phyloP scores from a whole-genome alignment of 345 rosid genomes.

The Nasturtium officinale region DNA sequence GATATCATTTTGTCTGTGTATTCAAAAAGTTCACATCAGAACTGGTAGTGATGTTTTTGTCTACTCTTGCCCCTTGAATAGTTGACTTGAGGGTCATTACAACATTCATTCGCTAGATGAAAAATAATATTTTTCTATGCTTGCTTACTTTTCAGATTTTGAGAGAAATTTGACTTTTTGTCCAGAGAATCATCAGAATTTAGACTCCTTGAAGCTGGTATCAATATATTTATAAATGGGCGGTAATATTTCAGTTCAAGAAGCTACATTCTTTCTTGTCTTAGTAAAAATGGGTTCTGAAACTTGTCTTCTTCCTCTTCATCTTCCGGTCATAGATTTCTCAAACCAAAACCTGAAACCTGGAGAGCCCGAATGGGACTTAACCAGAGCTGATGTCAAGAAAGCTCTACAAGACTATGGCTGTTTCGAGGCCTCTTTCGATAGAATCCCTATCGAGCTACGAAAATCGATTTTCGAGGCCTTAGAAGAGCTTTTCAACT shows the following conservation, averaged over 20 bases:
- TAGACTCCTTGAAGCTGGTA: conserved; percentile 19
- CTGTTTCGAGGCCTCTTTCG: conserved; percentile 62
- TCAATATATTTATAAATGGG: not conserved
- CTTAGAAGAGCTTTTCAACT: conserved; percentile 57
- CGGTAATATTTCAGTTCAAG: not conserved
- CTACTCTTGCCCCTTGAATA: not conserved
- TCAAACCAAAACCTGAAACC: conserved; percentile 44
- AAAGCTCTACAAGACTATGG: conserved; percentile 62
- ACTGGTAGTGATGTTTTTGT: not conserved
- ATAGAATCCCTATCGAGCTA: conserved; percentile 45
- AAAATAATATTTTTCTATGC: no score
- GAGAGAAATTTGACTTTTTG: conserved; percentile 17
- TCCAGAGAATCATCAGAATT: conserved; percentile 24
- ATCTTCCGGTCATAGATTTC: conserved; percentile 55
- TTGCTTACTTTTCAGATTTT: not conserved
- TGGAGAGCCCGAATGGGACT: conserved; percentile 52
- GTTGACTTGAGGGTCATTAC: not conserved
- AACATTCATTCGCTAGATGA: not conserved
- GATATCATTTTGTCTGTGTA: no score
- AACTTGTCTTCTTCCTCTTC: conserved; percentile 26
- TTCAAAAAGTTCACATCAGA: not conserved
- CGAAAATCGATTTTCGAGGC: conserved; percentile 42
- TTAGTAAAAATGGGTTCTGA: conserved; percentile 49
- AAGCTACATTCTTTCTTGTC: conserved; percentile 12
- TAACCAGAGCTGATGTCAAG: conserved; percentile 44